These are phyloP conservation scores for Aspergillus pseudonomiae DNA, from an alignment of 2,329 filamentous ascomycete genomes.

Conservation along the genomic window DNA sequence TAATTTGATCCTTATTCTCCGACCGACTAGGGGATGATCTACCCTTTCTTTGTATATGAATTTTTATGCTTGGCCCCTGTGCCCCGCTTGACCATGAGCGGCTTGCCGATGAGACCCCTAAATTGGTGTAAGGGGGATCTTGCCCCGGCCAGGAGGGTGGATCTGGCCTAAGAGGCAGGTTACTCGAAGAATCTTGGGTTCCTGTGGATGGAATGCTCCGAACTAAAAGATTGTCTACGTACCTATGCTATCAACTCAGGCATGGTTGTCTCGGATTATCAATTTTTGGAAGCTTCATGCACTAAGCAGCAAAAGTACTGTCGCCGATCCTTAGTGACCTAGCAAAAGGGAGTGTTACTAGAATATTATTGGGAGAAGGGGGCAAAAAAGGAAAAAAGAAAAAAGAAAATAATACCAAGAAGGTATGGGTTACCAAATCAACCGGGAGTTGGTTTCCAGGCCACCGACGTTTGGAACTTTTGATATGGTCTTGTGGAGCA, in stretches of 20 bases:
- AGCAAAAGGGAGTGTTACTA: neutral
- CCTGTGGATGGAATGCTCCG: slow-evolving; percentile 13
- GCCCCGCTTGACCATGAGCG: neutral
- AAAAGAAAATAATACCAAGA: neutral
- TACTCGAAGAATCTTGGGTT: slow-evolving; percentile 7
- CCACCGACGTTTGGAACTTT: neutral
- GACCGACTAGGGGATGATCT: neutral
- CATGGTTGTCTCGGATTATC: slow-evolving; percentile 13
- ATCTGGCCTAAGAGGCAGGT: neutral
- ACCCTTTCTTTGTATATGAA: neutral
- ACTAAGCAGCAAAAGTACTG: slow-evolving; percentile 16
- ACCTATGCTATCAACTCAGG: slow-evolving; percentile 4
- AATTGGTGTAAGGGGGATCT: slow-evolving; percentile 8
- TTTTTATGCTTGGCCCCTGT: neutral
- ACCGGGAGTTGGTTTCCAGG: neutral
- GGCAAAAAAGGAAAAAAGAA: neutral
- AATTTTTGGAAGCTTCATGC: slow-evolving; percentile 17
- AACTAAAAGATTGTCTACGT: neutral
- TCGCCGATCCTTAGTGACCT: neutral
- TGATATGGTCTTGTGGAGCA: neutral
- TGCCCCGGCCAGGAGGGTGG: neutral
- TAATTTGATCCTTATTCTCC: slow-evolving; percentile 2
- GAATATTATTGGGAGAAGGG: neutral
- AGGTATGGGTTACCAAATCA: neutral
- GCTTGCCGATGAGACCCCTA: neutral